phyloP scores from a whole-genome alignment of 2,329 filamentous ascomycete genomes.

The Fusarium foetens region DNA sequence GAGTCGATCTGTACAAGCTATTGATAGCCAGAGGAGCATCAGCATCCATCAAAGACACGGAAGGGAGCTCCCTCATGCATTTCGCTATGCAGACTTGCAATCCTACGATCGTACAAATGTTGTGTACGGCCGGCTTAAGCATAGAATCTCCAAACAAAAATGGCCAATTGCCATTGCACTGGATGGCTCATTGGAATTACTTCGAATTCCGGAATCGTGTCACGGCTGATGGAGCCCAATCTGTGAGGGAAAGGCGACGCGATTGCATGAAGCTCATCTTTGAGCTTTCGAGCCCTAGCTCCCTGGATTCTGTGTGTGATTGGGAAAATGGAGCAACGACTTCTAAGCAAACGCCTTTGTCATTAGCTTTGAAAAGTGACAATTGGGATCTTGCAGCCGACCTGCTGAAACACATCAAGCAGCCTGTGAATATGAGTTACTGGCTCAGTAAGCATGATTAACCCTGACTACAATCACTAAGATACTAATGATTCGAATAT shows the following conservation, averaged over 20 bases:
- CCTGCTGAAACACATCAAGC: not conserved
- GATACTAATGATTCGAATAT: not conserved
- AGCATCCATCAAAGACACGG: not conserved
- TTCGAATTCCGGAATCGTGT: not conserved
- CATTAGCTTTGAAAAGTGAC: not conserved
- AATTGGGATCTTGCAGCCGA: not conserved
- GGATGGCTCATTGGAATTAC: not conserved
- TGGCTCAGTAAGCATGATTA: too few relatives aligned
- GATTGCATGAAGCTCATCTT: not conserved
- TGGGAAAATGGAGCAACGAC: not conserved
- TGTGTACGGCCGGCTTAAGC: not conserved
- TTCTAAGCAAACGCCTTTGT: not conserved
- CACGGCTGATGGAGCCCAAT: not conserved
- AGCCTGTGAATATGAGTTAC: not conserved
- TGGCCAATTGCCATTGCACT: not conserved
- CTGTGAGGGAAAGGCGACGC: not conserved
- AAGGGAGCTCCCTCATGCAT: not conserved
- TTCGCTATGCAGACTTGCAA: not conserved
- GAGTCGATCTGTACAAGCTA: not conserved
- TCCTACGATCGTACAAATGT: not conserved
- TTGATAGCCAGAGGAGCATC: not conserved
- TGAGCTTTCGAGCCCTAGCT: not conserved
- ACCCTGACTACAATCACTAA: not conserved
- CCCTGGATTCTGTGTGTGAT: not conserved
- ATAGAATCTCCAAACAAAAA: not conserved